Evolutionary conservation across 352 stramenopile genomes (phyloP).

Genomic region (Pythium brassicae): DNA sequence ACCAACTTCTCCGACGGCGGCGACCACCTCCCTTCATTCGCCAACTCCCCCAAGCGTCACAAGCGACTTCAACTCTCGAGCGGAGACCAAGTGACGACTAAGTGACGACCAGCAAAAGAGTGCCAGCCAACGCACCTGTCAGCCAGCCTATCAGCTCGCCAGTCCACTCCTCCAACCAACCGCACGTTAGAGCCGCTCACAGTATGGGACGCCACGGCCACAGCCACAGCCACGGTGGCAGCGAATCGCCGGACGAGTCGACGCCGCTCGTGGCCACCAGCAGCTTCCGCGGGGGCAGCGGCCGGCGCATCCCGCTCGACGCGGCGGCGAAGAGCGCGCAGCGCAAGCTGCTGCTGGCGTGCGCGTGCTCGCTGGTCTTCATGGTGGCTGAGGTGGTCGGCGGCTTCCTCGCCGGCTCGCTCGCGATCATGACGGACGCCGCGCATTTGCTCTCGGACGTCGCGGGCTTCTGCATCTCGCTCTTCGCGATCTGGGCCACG

Average conservation of each 20-base stretch:
- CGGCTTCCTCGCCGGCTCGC: constrained; percentile 90
- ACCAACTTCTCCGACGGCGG: neutral
- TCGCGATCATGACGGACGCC: constrained; percentile 94
- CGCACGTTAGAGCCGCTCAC: too few species aligned
- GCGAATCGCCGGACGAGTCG: constrained; percentile 48
- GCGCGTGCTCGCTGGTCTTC: constrained; percentile 89
- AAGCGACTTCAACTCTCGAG: neutral
- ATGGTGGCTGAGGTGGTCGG: constrained; percentile 95
- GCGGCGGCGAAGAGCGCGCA: constrained; percentile 47
- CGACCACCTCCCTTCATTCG: too few species aligned
- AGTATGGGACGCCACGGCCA: constrained; percentile 49
- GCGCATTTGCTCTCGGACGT: constrained; percentile 80
- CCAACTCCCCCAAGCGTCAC: neutral
- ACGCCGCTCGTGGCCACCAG: constrained; percentile 42
- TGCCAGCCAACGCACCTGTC: too few species aligned
- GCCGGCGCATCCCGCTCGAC: constrained; percentile 52
- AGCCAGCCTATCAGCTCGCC: too few species aligned
- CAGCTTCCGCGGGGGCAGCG: constrained; percentile 8
- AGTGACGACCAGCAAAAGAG: too few species aligned
- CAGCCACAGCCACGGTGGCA: constrained; percentile 46
- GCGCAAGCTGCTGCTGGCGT: constrained; percentile 69
- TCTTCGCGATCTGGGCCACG: constrained; percentile 78
- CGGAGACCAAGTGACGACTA: neutral
- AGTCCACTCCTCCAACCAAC: too few species aligned
- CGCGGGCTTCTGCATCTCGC: constrained; percentile 72